Conservation (phyloP, 306 rosid species). For the Rubus parviflorus region DNA sequence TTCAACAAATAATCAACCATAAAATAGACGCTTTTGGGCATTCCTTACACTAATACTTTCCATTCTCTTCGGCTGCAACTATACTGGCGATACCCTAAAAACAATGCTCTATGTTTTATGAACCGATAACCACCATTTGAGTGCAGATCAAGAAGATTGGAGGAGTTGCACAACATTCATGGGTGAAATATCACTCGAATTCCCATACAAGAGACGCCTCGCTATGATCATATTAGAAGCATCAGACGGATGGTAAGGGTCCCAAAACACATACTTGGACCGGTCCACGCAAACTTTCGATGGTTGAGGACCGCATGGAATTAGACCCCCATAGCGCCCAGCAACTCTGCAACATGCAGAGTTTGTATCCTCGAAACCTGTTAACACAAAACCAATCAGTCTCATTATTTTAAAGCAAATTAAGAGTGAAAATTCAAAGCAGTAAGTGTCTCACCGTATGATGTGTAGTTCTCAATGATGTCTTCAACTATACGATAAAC, state of each 20-base stretch:
- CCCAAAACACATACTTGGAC: constrained; percentile 70
- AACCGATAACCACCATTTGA: background rate
- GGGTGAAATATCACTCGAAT: constrained; percentile 46
- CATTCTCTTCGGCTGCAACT: background rate
- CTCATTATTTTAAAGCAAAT: background rate
- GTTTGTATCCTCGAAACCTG: constrained; percentile 57
- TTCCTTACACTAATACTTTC: no score
- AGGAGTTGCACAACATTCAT: constrained; percentile 47
- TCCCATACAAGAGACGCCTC: constrained; percentile 49
- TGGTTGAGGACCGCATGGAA: constrained; percentile 45
- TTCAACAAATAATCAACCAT: no score
- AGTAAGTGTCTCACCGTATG: constrained; percentile 40
- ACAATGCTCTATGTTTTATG: no score
- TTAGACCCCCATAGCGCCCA: constrained; percentile 62
- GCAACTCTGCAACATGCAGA: constrained; percentile 60
- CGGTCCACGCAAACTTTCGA: constrained; percentile 59
- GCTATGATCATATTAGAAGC: constrained; percentile 56
- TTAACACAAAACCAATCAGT: background rate
- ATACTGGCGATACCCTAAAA: background rate
- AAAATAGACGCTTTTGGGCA: no score
- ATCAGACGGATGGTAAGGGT: constrained; percentile 64
- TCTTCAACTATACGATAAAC: constrained; percentile 51
- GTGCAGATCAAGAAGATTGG: constrained; percentile 28
- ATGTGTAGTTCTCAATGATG: constrained; percentile 43
- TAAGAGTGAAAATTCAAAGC: background rate